Base-by-base conservation (phyloP, 2,329 filamentous ascomycete genomes). In the Colletotrichum tropicicola region DNA sequence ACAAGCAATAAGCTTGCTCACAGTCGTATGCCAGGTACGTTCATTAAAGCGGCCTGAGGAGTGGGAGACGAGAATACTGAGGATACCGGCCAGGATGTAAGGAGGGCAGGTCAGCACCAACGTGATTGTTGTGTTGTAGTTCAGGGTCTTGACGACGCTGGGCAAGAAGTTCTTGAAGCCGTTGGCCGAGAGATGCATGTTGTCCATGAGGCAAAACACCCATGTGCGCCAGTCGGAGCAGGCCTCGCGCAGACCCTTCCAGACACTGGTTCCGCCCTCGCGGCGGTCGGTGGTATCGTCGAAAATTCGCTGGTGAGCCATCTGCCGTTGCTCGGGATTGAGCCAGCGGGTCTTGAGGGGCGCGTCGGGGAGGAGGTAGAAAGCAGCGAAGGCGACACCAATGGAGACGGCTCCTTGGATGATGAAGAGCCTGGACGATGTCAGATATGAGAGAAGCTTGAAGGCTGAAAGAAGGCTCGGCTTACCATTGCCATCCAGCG, bases 141-240 rank as follows among this genome's bases (percentile, higher is more conserved):
- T 78, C 1, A 84, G 74, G 0, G 78, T 80, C 48, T 78, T 71
- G 41, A 84, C 78, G 6, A 82, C 77, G 3, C 70, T 72, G 10
- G 70, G 72, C 9, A 74, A 58, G 44, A 72, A 74, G 55, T 67
- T 67, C 66, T 84, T 80, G 71, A 82, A 82, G 0, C 79, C 78
- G 43, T 82, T 82, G 17, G 82, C 82, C 6, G 81, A 80, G 25
- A 85, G 70, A 66, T 85, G 82, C 62, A 84, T 77, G 69, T 85
- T 84, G 55, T 82, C 80, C 80, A 84, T 84, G 28, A 83, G 73
- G 6, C 79, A 79, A 54, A 85, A 81, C 10, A 85, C 72, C 78
- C 82, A 85, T 3, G 82, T 76, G 49, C 81, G 77, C 21, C 79
- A 80, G 68, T 86, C 84, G 8, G 70, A 73, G 4, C 74, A 72